Base-by-base conservation (phyloP, 2,329 filamentous ascomycete genomes). In the Didymella keratinophila region DNA sequence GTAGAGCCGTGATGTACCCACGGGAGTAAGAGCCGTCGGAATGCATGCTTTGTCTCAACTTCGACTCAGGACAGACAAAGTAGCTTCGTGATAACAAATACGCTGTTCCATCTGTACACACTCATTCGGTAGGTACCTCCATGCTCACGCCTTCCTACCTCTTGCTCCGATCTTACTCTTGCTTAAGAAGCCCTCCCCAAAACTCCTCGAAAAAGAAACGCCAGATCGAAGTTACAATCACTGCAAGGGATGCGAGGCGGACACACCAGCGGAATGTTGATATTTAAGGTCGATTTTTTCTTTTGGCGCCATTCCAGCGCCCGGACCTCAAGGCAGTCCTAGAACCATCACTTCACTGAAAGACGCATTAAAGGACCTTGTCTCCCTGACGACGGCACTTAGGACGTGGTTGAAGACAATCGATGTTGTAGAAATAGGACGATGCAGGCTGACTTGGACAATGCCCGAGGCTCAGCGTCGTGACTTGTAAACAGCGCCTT, bases 241-340 rank as follows among this genome's bases (percentile, higher is more conserved):
- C 45, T 50, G 56, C 50, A 58, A 58, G 51, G 51, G 56, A 58
- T 58, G 41, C 21, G 14, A 53, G 51, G 50, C 50, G 41, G 45
- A 45, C 37, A 54, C 56, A 50, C 20, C 21, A 12, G 16, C 46
- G 56, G 51, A 58, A 58, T 58, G 51, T 51, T 58, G 50, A 36
- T n/a, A 23, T 16, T 32, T 14, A 28, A 27, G 39, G 45, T 58
- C 20, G 21, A 54, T n/a, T 27, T 7, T 58, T 20, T n/a, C n/a
- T 58, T 58, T 20, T 11, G 45, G 56, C 51, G 50, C 50, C 56
- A 58, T 58, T 58, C 50, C 56, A 46, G 21, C 56, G 56, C 51
- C 50, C 51, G 50, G 56, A 47, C 50, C 45, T 20, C 37, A 30
- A 37, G 37, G 49, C 27, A 58, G 45, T 58, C 56, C 25, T 20